A percentile compares a stretch with the other conserved stretches of the same genome.
Conservation (phyloP, 2,329 filamentous ascomycete species). For the Hortaea werneckii region DNA sequence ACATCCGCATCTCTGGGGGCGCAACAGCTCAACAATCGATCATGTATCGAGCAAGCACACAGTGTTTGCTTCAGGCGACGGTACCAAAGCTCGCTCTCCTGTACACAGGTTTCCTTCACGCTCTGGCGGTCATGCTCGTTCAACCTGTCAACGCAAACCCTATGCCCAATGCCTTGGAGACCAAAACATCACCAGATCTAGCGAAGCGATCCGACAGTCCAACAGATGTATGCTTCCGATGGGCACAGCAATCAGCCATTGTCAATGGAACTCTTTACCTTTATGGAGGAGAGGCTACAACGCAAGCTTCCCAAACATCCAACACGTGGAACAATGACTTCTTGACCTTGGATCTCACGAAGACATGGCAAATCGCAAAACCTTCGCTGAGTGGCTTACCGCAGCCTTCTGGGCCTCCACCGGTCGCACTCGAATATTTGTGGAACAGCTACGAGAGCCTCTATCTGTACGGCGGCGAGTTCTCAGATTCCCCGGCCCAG, state of each 20-base stretch:
- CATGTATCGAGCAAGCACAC: too few relatives aligned
- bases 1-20: too few relatives aligned
- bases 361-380: constrained; percentile 57
- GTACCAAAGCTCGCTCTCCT: too few relatives aligned
- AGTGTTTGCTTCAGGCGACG: too few relatives aligned
- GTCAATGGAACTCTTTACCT: constrained; percentile 69
- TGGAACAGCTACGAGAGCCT: constrained; percentile 63
- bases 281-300: constrained; percentile 60
- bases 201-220: constrained; percentile 36
- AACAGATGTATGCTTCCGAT: constrained; percentile 52
- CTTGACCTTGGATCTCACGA: constrained; percentile 59
- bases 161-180: constrained; percentile 12
- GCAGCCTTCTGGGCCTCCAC: constrained; percentile 57
- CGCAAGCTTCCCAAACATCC: constrained; percentile 44
- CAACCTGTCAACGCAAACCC: constrained; percentile 23
- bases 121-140: constrained; percentile 7
- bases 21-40: too few relatives aligned
- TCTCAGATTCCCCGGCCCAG: constrained; percentile 51
- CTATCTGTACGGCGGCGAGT: constrained; percentile 66
- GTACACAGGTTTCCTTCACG: too few relatives aligned
- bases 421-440: constrained; percentile 62
- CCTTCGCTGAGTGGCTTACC: constrained; percentile 54
- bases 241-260: constrained; percentile 56
- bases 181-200: constrained; percentile 8
- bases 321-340: constrained; percentile 72